phyloP scores from a whole-genome alignment of 441 rosid species.

The Syzygium syzygioides region DNA sequence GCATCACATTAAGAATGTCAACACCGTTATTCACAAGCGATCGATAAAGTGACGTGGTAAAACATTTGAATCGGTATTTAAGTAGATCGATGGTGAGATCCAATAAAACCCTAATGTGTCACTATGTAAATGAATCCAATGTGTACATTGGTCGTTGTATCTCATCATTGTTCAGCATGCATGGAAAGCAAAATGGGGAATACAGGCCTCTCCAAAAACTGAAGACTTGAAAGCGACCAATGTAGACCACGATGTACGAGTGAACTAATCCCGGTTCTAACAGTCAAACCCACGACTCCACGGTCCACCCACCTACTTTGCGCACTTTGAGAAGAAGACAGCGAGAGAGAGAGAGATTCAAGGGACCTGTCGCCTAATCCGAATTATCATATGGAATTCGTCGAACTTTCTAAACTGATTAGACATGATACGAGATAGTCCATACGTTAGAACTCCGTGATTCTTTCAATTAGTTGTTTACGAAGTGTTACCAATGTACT shows the following conservation, averaged over 20 bases:
- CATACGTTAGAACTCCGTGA: no score
- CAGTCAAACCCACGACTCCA: neutral
- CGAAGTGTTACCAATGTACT: neutral
- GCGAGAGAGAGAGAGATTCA: neutral
- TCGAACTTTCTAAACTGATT: neutral
- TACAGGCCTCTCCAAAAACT: neutral
- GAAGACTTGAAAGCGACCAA: neutral
- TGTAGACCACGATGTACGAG: neutral
- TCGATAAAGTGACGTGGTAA: neutral
- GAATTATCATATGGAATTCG: neutral
- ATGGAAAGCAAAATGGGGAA: neutral
- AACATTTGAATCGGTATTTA: neutral
- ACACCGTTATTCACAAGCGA: neutral
- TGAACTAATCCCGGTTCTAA: neutral
- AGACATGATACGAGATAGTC: neutral
- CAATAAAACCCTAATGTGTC: neutral
- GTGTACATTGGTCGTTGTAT: neutral
- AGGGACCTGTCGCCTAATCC: neutral
- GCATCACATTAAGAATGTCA: neutral
- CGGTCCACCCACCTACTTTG: neutral
- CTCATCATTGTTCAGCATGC: neutral
- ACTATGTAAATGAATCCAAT: neutral
- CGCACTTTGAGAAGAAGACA: neutral
- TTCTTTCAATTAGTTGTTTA: neutral
- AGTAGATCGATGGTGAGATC: neutral